Base-by-base conservation (phyloP, 2,329 filamentous ascomycete genomes). In the Rutstroemia sydowiana region DNA sequence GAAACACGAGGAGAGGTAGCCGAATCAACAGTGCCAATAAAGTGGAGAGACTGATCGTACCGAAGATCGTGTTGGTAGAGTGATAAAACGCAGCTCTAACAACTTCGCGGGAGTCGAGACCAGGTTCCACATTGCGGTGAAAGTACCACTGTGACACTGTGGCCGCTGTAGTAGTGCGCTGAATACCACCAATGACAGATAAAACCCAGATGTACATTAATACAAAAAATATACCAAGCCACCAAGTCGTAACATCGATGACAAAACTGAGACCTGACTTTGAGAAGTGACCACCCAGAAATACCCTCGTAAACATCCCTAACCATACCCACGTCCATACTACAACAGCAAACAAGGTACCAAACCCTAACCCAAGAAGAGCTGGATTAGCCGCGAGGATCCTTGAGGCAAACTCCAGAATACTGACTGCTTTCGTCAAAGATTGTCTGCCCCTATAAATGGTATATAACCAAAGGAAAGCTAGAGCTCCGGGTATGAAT, bases 81-180 rank as follows among this genome's bases (percentile, higher is more conserved):
- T 98, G 93, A 45, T 76, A 75, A 41, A 95, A 74, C 13, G 91
- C 92, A 6, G 91, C 92, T 55, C 81, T 75, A 23, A 97, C 89
- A 44, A 97, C 85, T 51, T 91, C 85, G 52, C 78, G 76, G 1
- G 89, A 91, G 0, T 88, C 83, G 2, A 90, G 84, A 8, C 85
- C 76, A 5, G 92, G 89, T 10, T 84, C 79, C 4, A 84, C 82
- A 61, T 95, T 87, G 57, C 93, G 88, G 69, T 97, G 92, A 69
- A 97, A 98, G 70, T 98, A 98, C 93, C 93, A 98, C 69, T 98
- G 93, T 37, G 89, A 95, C 21, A 97, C 92, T 0, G 92, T 95
- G 10, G 93, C 93, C 21, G 90, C 92, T 13, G 92, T 95, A 14
- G 91, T 93, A 20, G 88, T 85, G 53, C 93, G 84, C 68, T 98